A percentile compares a stretch with the other conserved stretches of the same genome.
phyloP scores from a whole-genome alignment of 768 basidiomycete species.

The Psilocybe subaeruginosa region DNA sequence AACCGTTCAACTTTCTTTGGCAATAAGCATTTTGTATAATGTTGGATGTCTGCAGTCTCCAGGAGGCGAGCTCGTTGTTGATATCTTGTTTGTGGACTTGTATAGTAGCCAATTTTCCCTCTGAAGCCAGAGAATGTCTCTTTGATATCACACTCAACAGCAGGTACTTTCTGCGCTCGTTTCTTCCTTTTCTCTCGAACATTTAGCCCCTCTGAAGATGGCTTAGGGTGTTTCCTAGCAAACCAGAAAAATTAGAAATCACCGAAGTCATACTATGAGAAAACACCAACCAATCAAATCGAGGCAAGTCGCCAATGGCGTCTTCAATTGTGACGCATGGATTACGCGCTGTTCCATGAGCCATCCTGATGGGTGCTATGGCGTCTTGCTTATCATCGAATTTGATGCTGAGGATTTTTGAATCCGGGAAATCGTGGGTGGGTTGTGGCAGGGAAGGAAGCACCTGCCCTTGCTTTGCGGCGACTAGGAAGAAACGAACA shows the following conservation, averaged over 20 bases:
- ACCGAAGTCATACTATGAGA: background rate
- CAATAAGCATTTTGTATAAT: conserved; percentile 61
- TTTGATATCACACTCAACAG: conserved; percentile 37
- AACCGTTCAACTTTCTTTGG: conserved; percentile 61
- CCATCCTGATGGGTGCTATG: conserved; percentile 43
- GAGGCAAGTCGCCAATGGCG: conserved; percentile 73
- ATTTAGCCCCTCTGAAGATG: conserved; percentile 7
- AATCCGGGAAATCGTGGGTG: conserved; percentile 51
- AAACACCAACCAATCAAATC: conserved; percentile 68
- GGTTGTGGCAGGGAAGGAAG: conserved; percentile 59
- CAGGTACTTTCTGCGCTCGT: conserved; percentile 29
- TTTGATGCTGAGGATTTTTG: conserved; percentile 52
- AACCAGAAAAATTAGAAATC: background rate
- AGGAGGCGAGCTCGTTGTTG: conserved; percentile 50
- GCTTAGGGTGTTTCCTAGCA: conserved; percentile 43
- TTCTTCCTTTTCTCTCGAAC: conserved; percentile 23
- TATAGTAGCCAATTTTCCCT: conserved; percentile 34
- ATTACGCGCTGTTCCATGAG: conserved; percentile 57
- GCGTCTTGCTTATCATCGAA: conserved; percentile 39
- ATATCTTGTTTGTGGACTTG: conserved; percentile 39
- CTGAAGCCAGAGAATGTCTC: conserved; percentile 38
- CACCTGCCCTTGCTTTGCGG: conserved; percentile 41
- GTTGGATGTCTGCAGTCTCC: conserved; percentile 60
- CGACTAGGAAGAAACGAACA: conserved; percentile 56
- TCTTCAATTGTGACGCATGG: conserved; percentile 65